Percentiles rank a stretch among this genome's conserved stretches.
phyloP scores from a whole-genome alignment of 2,329 filamentous ascomycete genomes.

The Cadophora gregata region DNA sequence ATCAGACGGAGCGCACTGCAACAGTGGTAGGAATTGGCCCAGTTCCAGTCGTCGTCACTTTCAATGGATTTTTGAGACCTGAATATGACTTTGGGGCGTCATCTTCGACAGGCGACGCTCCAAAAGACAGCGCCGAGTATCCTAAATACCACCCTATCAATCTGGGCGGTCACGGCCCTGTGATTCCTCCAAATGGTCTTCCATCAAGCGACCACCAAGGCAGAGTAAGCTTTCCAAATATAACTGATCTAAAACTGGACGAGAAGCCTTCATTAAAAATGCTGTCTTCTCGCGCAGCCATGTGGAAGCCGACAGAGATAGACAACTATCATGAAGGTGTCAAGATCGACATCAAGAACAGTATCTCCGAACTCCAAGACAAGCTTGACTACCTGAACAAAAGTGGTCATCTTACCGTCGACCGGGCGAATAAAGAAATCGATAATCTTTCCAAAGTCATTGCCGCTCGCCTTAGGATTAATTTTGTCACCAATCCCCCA shows the following conservation, averaged over 20 bases:
- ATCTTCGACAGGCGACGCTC: background rate
- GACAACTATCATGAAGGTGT: slow-evolving; percentile 9
- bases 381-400: slow-evolving; percentile 15
- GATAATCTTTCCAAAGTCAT: background rate
- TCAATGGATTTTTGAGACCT: slow-evolving; percentile 7
- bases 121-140: background rate
- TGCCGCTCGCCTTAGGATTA: background rate
- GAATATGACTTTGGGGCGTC: background rate
- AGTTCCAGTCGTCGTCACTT: background rate
- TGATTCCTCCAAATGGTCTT: background rate
- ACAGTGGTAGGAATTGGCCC: background rate
- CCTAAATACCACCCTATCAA: background rate
- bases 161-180: background rate
- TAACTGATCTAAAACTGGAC: background rate
- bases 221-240: background rate
- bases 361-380: slow-evolving; percentile 16
- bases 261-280: background rate
- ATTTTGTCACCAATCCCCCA: slow-evolving; percentile 2
- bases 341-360: slow-evolving; percentile 11
- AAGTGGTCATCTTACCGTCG: background rate
- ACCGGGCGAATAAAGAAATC: slow-evolving; percentile 5
- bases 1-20: background rate
- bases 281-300: background rate
- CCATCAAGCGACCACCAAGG: background rate
- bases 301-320: slow-evolving; percentile 16